Percentiles rank a stretch among this genome's conserved stretches.
These are phyloP conservation scores for Chaetoceros tenuissimus DNA, from an alignment of 108 stramenopile genomes.

Conservation along the genomic window DNA sequence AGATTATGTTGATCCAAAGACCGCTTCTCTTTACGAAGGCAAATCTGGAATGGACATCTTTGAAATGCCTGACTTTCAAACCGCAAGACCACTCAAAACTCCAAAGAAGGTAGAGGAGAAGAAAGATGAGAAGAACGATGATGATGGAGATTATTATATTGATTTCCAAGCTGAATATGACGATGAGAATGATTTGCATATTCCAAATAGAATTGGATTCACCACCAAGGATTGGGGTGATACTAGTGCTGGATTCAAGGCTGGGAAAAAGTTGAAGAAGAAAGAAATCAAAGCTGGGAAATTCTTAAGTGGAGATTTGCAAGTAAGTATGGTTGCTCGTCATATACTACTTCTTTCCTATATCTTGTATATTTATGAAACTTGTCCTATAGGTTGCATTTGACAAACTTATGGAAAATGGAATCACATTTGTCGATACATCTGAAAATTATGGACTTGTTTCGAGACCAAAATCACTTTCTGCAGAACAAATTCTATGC, in stretches of 20 bases:
- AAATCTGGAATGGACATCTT: constrained; percentile 12
- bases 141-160: constrained; percentile 16
- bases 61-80: constrained; percentile 35
- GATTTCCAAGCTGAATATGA: constrained; percentile 56
- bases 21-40: constrained; percentile 3
- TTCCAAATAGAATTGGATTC: constrained; percentile 81
- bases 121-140: background rate
- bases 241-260: constrained; percentile 42
- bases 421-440: constrained; percentile 65
- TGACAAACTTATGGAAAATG: constrained; percentile 45
- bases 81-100: constrained; percentile 17
- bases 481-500: constrained; percentile 33
- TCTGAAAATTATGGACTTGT: constrained; percentile 47
- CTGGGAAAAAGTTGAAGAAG: constrained; percentile 58
- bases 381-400: constrained; percentile 38
- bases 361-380: background rate
- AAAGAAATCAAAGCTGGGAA: constrained; percentile 49
- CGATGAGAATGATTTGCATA: constrained; percentile 82
- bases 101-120: constrained; percentile 20
- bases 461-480: constrained; percentile 26
- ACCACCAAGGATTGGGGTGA: constrained; percentile 64
- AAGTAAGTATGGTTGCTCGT: too few species aligned
- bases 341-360: constrained; percentile 8
- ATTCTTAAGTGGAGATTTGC: constrained; percentile 58
- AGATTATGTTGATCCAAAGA: constrained; percentile 8